Evolutionary conservation across 495 filamentous ascomycete species (phyloP).

Genomic region (Penicillium argentinense): DNA sequence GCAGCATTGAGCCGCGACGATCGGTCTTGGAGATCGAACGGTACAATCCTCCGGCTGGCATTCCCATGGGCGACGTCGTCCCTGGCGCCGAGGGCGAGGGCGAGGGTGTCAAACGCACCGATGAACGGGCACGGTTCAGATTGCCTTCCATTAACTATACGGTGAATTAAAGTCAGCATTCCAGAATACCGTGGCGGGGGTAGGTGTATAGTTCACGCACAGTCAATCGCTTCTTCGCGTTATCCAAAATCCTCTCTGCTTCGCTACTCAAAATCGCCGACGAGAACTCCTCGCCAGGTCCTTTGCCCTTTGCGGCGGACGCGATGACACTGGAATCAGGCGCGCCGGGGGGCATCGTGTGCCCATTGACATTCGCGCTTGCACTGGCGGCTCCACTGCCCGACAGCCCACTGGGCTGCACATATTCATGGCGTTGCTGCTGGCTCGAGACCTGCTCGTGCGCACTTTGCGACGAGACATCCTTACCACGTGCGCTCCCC

Average conservation of each 20-base stretch:
- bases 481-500: constrained; percentile 29
- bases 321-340: constrained; percentile 15
- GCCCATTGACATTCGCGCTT: no score
- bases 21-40: constrained; percentile 43
- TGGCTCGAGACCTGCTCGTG: constrained; percentile 12
- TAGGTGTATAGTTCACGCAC: constrained; percentile 49
- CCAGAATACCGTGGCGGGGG: neutral
- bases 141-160: constrained; percentile 88
- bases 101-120: constrained; percentile 61
- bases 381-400: no score
- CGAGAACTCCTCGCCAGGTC: constrained; percentile 56
- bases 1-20: constrained; percentile 35
- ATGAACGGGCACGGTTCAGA: constrained; percentile 73
- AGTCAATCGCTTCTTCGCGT: constrained; percentile 83
- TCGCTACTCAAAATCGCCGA: constrained; percentile 74
- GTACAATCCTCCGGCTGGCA: constrained; percentile 34
- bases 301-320: constrained; percentile 29
- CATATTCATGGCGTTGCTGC: constrained; percentile 1
- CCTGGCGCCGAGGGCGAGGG: constrained; percentile 44
- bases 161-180: constrained; percentile 14
- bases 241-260: constrained; percentile 85
- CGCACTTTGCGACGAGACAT: constrained; percentile 17
- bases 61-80: constrained; percentile 16
- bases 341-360: no score
- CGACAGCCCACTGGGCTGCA: neutral